Conservation (phyloP, 2,329 filamentous ascomycete genomes). For the Diaporthe capsici region DNA sequence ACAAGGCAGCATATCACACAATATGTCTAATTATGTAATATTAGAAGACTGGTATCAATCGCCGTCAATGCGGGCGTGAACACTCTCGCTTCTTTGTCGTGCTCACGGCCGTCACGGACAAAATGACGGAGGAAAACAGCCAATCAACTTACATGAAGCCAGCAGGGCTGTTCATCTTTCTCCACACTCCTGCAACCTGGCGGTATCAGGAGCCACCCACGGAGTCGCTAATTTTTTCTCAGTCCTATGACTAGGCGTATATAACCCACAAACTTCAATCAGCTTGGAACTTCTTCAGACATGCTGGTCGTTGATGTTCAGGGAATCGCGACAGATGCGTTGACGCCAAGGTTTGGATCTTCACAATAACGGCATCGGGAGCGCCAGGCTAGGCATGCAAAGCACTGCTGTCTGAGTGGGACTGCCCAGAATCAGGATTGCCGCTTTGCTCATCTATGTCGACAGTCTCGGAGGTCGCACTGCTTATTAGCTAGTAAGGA, state of each 20-base stretch:
- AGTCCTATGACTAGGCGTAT: no score
- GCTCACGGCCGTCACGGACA: neutral
- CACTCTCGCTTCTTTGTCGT: neutral
- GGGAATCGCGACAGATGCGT: neutral
- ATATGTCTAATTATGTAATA: neutral
- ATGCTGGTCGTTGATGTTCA: neutral
- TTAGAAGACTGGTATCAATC: neutral
- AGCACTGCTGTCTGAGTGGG: neutral
- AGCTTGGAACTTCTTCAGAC: neutral
- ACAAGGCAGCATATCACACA: neutral
- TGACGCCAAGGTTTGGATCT: neutral
- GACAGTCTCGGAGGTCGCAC: neutral
- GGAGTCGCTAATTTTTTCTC: neutral
- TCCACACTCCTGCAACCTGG: neutral
- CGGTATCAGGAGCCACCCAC: neutral
- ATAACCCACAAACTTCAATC: neutral
- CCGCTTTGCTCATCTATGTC: neutral
- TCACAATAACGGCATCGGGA: neutral
- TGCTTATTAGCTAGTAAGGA: neutral
- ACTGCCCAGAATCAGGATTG: constrained; percentile 20
- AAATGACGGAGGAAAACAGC: neutral
- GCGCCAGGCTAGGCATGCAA: neutral
- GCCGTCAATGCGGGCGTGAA: neutral
- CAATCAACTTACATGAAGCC: constrained; percentile 33
- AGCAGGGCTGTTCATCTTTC: neutral